These are phyloP conservation scores for Ceratobasidium sp. DNA, from an alignment of 1,284 basidiomycete genomes.

Conservation along the genomic window DNA sequence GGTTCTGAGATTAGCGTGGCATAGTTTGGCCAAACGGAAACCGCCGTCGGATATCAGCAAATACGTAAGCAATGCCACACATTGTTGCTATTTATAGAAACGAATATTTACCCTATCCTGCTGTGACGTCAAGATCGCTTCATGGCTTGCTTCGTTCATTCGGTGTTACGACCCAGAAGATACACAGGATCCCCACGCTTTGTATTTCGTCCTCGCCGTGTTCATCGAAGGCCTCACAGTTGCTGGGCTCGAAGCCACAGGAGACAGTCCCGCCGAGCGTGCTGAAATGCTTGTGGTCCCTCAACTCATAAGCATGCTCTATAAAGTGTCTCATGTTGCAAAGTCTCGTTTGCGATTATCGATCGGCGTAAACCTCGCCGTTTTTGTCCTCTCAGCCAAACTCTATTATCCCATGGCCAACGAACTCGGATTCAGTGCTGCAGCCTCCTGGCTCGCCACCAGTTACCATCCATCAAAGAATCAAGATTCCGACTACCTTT, in stretches of 20 bases:
- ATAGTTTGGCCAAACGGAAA: slow-evolving; percentile 10
- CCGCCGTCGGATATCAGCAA: not conserved
- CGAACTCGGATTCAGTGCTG: not conserved
- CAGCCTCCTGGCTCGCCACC: not conserved
- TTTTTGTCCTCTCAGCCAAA: slow-evolving; percentile 9
- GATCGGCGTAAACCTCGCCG: slow-evolving; percentile 15
- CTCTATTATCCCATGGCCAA: not conserved
- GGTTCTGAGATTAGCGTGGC: no score
- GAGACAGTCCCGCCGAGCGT: not conserved
- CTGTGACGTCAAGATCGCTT: slow-evolving; percentile 17
- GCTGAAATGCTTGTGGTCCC: not conserved
- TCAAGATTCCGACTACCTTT: not conserved
- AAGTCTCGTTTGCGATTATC: slow-evolving; percentile 13
- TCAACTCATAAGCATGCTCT: slow-evolving; percentile 11
- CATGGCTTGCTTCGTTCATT: slow-evolving; percentile 18
- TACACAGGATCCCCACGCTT: no score
- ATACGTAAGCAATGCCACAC: not conserved
- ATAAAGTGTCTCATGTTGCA: slow-evolving; percentile 7
- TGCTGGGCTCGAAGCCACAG: not conserved
- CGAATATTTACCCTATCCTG: no score
- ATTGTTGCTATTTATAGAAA: no score
- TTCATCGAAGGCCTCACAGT: slow-evolving; percentile 15
- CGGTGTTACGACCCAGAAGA: not conserved
- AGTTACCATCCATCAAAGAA: not conserved
- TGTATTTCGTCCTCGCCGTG: slow-evolving; percentile 5